phyloP scores from a whole-genome alignment of 1,139 yeast species.

The Candida pseudoviswanathii region DNA sequence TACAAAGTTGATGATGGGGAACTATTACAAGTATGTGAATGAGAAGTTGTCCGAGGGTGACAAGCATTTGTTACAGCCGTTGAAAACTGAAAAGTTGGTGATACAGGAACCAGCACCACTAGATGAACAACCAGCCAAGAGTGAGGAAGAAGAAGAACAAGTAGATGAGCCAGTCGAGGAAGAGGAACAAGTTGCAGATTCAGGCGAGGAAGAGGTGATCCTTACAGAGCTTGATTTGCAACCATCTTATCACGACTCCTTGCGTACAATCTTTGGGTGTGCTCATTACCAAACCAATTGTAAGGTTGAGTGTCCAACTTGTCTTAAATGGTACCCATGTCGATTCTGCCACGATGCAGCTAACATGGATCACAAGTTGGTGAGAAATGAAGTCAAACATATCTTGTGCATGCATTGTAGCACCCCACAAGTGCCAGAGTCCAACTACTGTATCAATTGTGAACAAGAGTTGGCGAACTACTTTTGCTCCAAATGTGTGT shows the following conservation, averaged over 20 bases:
- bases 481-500: constrained; percentile 74
- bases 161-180: constrained; percentile 13
- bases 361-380: constrained; percentile 57
- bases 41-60: constrained; percentile 28
- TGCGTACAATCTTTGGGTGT: constrained; percentile 62
- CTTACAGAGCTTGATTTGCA: constrained; percentile 51
- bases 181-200: constrained; percentile 14
- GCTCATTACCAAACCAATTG: constrained; percentile 82
- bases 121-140: constrained; percentile 11
- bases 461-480: constrained; percentile 69
- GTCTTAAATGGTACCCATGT: constrained; percentile 77
- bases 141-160: constrained; percentile 21
- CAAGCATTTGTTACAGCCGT: constrained; percentile 17
- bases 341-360: constrained; percentile 82
- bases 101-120: constrained; percentile 10
- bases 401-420: constrained; percentile 81
- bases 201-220: constrained; percentile 37
- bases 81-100: constrained; percentile 23
- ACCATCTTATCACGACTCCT: constrained; percentile 51
- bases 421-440: constrained; percentile 70
- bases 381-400: constrained; percentile 64
- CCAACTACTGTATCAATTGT: constrained; percentile 68
- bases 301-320: constrained; percentile 77
- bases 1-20: constrained; percentile 78
- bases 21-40: constrained; percentile 52